Base-by-base conservation (phyloP, 1,284 basidiomycete genomes). In the Cryptococcus sp. region DNA sequence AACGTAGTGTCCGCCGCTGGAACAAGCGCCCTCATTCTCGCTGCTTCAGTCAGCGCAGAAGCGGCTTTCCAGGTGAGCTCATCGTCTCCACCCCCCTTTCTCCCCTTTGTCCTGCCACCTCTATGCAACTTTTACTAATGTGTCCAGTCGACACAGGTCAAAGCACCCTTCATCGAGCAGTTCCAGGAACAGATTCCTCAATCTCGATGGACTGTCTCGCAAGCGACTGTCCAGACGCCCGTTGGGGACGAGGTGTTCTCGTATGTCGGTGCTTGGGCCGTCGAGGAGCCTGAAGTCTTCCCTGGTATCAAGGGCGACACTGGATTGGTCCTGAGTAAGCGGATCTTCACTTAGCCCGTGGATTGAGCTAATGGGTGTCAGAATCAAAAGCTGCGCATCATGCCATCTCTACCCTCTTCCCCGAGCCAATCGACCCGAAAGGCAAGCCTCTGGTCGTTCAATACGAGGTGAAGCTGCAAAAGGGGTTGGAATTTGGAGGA, bases 401-500 rank as follows among this genome's bases (percentile, higher is more conserved):
- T 68, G 95, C 95, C 71, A 97, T 98, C 75, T 97, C 94, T 54
- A 89, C 93, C 9, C 85, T 90, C 32, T 93, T 99, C 74, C 63
- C 77, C 25, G 71, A 81, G 58, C 61, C 69, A 18, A 79, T 97
- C 63, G 84, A 87, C 77, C 88, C 93, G 75, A 82, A 82, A 67
- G 78, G 82, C 56, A 82, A 95, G 76, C 88, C 94, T 36, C 79
- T 98, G 43, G 92, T 98, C 57, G 85, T 98, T 18, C 93, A 97
- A 74, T 99, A 99, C 72, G 95, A 99, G 75, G 92, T 94, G 76
- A 97, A 98, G 79, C 90, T 97, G 74, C 94, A 99, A 78, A 94
- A 97, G 76, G 94, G 94, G 51, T 89, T 97, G 52, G 93, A 94
- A 76, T 99, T 95, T 65, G 95, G 95, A 75, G 95, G 95, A 77